phyloP scores from a whole-genome alignment of 164 flowering plant species.

The Echeveria elegans region DNA sequence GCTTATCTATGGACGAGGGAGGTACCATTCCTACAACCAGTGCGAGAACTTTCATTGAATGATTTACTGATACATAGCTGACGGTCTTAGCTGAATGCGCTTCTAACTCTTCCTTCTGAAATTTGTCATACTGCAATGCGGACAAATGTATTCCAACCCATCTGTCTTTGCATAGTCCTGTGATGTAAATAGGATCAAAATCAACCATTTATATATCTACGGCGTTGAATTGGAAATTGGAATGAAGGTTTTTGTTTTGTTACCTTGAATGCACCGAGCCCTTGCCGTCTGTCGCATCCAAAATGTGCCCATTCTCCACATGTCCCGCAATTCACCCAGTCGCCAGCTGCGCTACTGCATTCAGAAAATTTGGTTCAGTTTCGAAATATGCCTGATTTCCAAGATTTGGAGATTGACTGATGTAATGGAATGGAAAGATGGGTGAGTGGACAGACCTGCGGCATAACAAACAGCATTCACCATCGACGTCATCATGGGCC shows the following conservation, averaged over 20 bases:
- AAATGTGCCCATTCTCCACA: not conserved
- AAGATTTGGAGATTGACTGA: not conserved
- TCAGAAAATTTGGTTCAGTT: not conserved
- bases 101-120: slow-evolving; percentile 63
- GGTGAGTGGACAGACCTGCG: slow-evolving; percentile 53
- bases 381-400: not conserved
- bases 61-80: not conserved
- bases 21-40: not conserved
- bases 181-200: slow-evolving; percentile 34
- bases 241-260: not conserved
- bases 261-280: not conserved
- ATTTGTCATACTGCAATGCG: slow-evolving; percentile 75
- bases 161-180: slow-evolving; percentile 99
- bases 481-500: slow-evolving; percentile 99
- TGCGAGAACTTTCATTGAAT: not conserved
- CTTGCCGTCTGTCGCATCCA: not conserved
- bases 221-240: not conserved
- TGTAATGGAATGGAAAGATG: slow-evolving; percentile 11
- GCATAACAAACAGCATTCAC: slow-evolving; percentile 93
- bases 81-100: not conserved
- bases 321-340: not conserved
- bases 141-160: slow-evolving; percentile 93
- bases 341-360: slow-evolving; percentile 20
- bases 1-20: not conserved
- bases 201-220: not conserved